Conservation (phyloP, 2,329 filamentous ascomycete species). For the Penicillium hordei region DNA sequence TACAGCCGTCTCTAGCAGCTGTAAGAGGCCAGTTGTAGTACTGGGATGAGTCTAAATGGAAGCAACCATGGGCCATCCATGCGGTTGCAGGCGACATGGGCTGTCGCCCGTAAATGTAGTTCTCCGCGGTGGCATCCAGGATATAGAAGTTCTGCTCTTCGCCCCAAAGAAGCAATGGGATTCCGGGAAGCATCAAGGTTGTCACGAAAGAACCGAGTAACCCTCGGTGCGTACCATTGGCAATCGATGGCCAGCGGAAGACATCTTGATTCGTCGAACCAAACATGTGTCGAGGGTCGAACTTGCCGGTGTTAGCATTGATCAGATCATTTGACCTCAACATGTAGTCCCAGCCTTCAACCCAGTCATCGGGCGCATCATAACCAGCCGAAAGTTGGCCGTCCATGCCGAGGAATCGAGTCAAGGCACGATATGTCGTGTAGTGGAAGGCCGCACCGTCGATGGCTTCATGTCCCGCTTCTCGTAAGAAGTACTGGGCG, state of each 20-base stretch:
- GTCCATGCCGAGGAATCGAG: slow-evolving; percentile 60
- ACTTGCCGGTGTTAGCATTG: slow-evolving; percentile 60
- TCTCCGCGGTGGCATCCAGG: slow-evolving; percentile 62
- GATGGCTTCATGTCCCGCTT: slow-evolving; percentile 54
- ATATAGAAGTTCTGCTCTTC: slow-evolving; percentile 66
- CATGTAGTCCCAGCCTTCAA: slow-evolving; percentile 56
- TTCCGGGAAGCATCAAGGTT: slow-evolving; percentile 60
- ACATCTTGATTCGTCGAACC: slow-evolving; percentile 66
- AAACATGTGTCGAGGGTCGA: slow-evolving; percentile 65
- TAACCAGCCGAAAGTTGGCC: slow-evolving; percentile 55
- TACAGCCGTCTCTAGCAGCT: slow-evolving; percentile 53
- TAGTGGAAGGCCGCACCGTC: slow-evolving; percentile 65
- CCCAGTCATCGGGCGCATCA: slow-evolving; percentile 56
- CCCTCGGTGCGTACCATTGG: slow-evolving; percentile 55
- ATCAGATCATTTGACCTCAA: slow-evolving; percentile 59
- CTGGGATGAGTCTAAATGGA: slow-evolving; percentile 55
- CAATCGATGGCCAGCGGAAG: slow-evolving; percentile 62
- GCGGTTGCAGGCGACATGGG: slow-evolving; percentile 61
- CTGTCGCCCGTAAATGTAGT: slow-evolving; percentile 65
- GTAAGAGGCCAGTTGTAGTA: slow-evolving; percentile 60
- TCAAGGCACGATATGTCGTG: slow-evolving; percentile 60
- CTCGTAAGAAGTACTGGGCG: slow-evolving; percentile 53
- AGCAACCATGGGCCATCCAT: slow-evolving; percentile 66
- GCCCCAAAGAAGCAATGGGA: slow-evolving; percentile 61
- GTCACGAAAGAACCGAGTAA: slow-evolving; percentile 60